Evolutionary conservation across 331 rosid genomes (phyloP), one percentile per base, ranked within the genome.

Genomic region (Dryas integrifolia): DNA sequence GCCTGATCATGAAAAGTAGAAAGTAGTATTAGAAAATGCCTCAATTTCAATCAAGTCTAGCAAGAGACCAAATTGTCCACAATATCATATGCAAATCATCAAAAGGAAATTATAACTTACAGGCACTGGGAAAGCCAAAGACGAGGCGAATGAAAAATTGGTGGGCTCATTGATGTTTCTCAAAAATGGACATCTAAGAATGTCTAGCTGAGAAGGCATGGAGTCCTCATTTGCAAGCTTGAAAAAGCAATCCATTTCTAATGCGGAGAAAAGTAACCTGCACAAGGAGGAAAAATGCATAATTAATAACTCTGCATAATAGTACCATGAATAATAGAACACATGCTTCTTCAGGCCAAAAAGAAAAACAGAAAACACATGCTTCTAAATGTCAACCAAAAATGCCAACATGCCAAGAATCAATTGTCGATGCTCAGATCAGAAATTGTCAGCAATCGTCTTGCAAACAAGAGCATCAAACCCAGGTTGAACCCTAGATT

Each of bases 121-220:
- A 18, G 96, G 96, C 82, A 77, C 62, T 6, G 97, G 86, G 70
- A 91, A 84, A 39, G 89, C 87, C 92, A 94, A 46, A 62, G 98
- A 83, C 5, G 96, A 82, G 82, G 92, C 82, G 82, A 94, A 91
- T 30, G 96, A 89, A 70, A 94, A 91, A 70, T 81, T 89, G 76
- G 97, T 94, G 35, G 98, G 98, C 79, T 94, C 98, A 70, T 91
- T 91, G 80, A 94, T 94, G 92, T 94, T 94, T 82, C 98, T 86
- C 88, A 94, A 76, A 87, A 94, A 94, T 35, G 98, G 98, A 62
- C 98, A 94, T 76, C 89, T 81, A 64, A 85, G 92, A 66, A 89
- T 78, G 69, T 80, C 85, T 14, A 76, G 77, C 38, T 69, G 72
- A 70, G 85, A 79, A 58, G 83, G 76, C 26, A 43, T 71, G 14